These are phyloP conservation scores for Sporothrix schenckii DNA, from an alignment of 2,329 filamentous ascomycete genomes.

Conservation along the genomic window DNA sequence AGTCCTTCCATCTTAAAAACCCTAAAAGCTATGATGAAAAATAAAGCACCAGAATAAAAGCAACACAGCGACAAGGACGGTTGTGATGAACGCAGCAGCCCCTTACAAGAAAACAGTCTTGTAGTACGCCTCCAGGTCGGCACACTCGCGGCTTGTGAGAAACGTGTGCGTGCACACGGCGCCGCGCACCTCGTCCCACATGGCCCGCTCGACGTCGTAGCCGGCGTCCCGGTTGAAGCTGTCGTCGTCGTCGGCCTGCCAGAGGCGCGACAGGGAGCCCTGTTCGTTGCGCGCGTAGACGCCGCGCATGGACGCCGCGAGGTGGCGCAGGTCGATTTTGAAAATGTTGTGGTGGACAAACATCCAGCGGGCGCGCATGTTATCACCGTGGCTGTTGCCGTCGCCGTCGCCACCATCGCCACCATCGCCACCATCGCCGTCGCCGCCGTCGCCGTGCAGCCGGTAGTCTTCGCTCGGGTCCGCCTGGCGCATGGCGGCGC, in stretches of 20 bases:
- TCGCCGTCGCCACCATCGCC: no score
- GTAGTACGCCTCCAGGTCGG: conserved; percentile 45
- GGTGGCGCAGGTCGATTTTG: conserved; percentile 43
- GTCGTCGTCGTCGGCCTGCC: conserved; percentile 39
- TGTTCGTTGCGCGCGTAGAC: conserved; percentile 37
- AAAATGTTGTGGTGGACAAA: conserved; percentile 47
- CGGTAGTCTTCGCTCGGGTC: conserved; percentile 42
- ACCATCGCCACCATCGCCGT: neutral
- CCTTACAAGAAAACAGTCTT: conserved; percentile 26
- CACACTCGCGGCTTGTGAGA: conserved; percentile 35
- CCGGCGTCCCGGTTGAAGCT: conserved; percentile 39
- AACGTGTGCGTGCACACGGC: conserved; percentile 40
- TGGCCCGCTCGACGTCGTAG: conserved; percentile 43
- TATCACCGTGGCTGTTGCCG: no score
- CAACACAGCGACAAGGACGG: no score
- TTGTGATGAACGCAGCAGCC: no score
- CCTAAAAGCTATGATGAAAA: neutral
- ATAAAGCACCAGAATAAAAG: neutral
- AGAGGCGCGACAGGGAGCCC: conserved; percentile 39
- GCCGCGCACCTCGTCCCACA: conserved; percentile 43
- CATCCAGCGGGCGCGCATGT: conserved; percentile 38
- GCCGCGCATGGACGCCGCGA: conserved; percentile 36
- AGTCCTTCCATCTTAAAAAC: neutral
- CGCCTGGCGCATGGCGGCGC: conserved; percentile 41
- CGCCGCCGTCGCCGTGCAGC: neutral